Evolutionary conservation across 2,329 filamentous ascomycete genomes (phyloP).

Genomic region (Lasiodiplodia hormozganensis): DNA sequence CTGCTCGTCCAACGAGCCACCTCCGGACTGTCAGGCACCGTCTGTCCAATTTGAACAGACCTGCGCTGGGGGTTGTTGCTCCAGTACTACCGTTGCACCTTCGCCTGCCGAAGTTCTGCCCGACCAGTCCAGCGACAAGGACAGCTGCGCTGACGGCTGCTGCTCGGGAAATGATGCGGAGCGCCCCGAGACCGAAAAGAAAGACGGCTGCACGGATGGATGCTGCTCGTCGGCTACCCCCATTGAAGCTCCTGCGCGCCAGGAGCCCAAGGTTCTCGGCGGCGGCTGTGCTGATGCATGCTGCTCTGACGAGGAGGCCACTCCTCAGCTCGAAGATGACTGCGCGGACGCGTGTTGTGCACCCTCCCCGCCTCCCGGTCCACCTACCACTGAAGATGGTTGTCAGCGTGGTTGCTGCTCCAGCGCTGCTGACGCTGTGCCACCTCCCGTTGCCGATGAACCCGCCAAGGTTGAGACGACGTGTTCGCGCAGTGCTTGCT

Average conservation of each 20-base stretch:
- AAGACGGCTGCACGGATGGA: background rate
- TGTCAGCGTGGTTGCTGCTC: slow-evolving; percentile 5
- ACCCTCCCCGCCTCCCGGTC: background rate
- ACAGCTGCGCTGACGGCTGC: background rate
- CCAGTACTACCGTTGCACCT: background rate
- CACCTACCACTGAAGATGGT: background rate
- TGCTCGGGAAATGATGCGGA: background rate
- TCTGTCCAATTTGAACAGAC: background rate
- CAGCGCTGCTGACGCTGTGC: background rate
- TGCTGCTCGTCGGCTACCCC: background rate
- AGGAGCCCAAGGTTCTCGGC: background rate
- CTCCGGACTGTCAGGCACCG: background rate
- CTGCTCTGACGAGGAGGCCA: background rate
- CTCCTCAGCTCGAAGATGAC: background rate
- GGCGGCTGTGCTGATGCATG: slow-evolving; percentile 1
- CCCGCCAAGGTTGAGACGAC: background rate
- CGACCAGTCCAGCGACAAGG: background rate
- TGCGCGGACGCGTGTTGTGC: background rate
- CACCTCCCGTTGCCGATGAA: background rate
- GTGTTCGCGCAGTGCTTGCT: slow-evolving; percentile 13
- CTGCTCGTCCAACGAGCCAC: background rate
- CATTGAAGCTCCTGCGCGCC: background rate
- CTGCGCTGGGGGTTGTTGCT: background rate
- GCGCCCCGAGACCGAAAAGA: background rate
- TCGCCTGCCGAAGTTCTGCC: slow-evolving; percentile 1